These are phyloP conservation scores for Pisolithus tinctorius DNA, from an alignment of 768 basidiomycete species.

Conservation along the genomic window DNA sequence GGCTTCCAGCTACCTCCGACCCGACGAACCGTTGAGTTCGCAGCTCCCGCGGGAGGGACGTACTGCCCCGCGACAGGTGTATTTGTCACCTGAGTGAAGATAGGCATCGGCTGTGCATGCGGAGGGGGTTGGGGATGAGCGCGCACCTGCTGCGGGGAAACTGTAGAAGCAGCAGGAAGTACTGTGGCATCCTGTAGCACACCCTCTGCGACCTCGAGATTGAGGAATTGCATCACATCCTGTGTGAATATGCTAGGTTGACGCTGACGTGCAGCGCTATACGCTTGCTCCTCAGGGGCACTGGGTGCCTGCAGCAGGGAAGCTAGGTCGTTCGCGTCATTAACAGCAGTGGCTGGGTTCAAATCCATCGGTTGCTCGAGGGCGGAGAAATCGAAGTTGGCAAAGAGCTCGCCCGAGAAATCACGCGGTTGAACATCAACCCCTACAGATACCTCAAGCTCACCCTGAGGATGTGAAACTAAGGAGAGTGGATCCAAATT, in stretches of 20 bases:
- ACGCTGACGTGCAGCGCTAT: conserved; percentile 9
- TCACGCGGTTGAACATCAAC: background rate
- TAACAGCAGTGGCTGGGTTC: conserved; percentile 1
- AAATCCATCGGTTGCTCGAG: conserved; percentile 6
- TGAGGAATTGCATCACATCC: conserved; percentile 33
- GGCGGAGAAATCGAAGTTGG: conserved; percentile 16
- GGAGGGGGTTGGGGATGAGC: conserved; percentile 9
- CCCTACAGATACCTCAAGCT: conserved; percentile 30
- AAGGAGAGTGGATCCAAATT: conserved; percentile 28
- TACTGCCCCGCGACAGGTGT: conserved; percentile 27
- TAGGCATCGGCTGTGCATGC: conserved; percentile 13
- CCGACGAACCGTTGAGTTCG: conserved; percentile 42
- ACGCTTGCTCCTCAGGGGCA: conserved; percentile 9
- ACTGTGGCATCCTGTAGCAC: conserved; percentile 3
- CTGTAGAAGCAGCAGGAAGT: conserved; percentile 2
- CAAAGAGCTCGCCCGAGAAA: conserved; percentile 14
- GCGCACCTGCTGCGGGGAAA: conserved; percentile 21
- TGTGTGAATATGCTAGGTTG: conserved; percentile 19
- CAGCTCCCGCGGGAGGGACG: conserved; percentile 50
- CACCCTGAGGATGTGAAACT: conserved; percentile 28
- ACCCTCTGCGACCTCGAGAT: conserved; percentile 25
- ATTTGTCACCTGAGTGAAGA: conserved; percentile 24
- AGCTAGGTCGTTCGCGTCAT: conserved; percentile 12
- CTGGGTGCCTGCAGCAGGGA: conserved; percentile 16
- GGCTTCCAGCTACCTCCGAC: conserved; percentile 48